phyloP scores from a whole-genome alignment of 345 rosid genomes.

The Salix dunnii region DNA sequence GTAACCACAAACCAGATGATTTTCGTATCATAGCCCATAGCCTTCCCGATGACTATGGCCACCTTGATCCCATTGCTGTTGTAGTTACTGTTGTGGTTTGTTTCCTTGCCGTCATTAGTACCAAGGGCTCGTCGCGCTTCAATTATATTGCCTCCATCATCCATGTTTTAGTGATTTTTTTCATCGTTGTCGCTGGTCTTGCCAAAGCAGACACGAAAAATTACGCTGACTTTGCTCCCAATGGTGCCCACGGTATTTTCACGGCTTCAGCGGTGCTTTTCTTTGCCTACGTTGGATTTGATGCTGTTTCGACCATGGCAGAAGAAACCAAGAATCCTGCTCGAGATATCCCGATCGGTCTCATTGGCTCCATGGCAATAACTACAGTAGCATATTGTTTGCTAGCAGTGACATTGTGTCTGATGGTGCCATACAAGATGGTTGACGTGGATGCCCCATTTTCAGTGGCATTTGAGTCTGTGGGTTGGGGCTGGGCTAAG shows the following conservation, averaged over 20 bases:
- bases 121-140: conserved; percentile 7
- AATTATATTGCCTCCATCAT: background rate
- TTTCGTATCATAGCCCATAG: background rate
- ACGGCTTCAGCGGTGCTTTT: background rate
- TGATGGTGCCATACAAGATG: background rate
- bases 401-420: background rate
- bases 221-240: background rate
- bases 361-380: background rate
- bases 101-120: background rate
- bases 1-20: background rate
- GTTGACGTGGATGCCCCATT: background rate
- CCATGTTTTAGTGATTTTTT: background rate
- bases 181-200: conserved; percentile 5
- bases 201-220: conserved; percentile 4
- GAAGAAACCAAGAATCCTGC: conserved; percentile 7
- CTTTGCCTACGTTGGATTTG: conserved; percentile 5
- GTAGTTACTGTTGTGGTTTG: background rate
- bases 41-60: conserved; percentile 3
- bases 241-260: background rate
- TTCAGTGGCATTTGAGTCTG: background rate
- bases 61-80: conserved; percentile 2
- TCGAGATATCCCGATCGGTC: conserved; percentile 1
- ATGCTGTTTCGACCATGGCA: conserved; percentile 5
- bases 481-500: conserved; percentile 8
- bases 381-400: background rate